phyloP scores from a whole-genome alignment of 2,329 filamentous ascomycete species.

The Penicillium sclerotiorum region DNA sequence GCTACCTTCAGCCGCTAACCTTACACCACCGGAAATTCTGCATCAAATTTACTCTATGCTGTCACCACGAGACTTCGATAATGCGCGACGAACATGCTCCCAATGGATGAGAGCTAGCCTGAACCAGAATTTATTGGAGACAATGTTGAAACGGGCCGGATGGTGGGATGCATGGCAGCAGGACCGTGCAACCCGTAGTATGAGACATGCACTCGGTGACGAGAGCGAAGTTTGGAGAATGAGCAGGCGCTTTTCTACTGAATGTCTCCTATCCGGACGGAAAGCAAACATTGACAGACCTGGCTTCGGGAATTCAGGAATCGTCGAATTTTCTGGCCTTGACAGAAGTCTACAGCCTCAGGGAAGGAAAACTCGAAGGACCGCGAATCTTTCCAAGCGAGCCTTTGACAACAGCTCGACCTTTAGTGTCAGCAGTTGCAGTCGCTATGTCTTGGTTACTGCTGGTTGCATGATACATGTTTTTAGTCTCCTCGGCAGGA shows the following conservation, averaged over 20 bases:
- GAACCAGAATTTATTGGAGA: constrained; percentile 52
- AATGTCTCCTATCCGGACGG: constrained; percentile 50
- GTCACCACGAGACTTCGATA: constrained; percentile 58
- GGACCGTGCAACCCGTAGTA: constrained; percentile 32
- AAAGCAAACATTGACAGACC: constrained; percentile 32
- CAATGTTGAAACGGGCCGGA: constrained; percentile 59
- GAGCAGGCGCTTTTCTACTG: constrained; percentile 53
- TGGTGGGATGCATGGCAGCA: constrained; percentile 52
- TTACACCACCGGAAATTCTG: constrained; percentile 53
- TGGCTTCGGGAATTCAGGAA: constrained; percentile 43
- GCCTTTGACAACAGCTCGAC: constrained; percentile 30
- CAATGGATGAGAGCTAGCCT: constrained; percentile 63
- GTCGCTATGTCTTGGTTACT: constrained; percentile 60
- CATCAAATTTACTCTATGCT: constrained; percentile 51
- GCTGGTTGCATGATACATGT: constrained; percentile 59
- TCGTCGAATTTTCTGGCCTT: constrained; percentile 31
- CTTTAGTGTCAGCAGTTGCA: constrained; percentile 61
- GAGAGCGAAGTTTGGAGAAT: constrained; percentile 41
- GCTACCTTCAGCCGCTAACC: constrained; percentile 34
- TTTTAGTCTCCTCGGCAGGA: constrained; percentile 49
- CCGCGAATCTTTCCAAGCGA: constrained; percentile 8
- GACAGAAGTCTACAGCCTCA: constrained; percentile 19
- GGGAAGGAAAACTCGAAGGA: constrained; percentile 11
- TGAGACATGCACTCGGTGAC: constrained; percentile 41
- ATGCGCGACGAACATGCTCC: constrained; percentile 62